A percentile compares a stretch with the other conserved stretches of the same genome.
Evolutionary conservation across 345 rosid genomes (phyloP).

Genomic region (Salix viminalis): DNA sequence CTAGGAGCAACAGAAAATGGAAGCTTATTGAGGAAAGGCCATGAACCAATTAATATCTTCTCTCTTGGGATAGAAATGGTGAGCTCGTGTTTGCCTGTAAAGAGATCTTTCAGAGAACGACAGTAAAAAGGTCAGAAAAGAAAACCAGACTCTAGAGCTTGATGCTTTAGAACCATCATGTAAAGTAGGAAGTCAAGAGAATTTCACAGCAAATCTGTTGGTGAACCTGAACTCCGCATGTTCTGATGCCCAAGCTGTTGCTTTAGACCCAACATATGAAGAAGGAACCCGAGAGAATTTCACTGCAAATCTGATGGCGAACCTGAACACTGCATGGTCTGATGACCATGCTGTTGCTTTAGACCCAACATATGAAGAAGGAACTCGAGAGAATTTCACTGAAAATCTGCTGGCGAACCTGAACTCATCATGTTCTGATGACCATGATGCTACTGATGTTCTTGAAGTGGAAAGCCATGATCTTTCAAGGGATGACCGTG

Average conservation of each 20-base stretch:
- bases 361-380: not conserved
- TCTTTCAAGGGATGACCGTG: conserved; percentile 13
- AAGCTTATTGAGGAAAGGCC: conserved; percentile 1
- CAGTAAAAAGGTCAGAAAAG: conserved; percentile 22
- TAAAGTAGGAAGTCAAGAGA: conserved; percentile 10
- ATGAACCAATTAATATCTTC: not conserved
- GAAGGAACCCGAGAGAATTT: conserved; percentile 7
- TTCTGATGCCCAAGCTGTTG: not conserved
- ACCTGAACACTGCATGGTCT: not conserved
- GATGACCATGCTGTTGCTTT: not conserved
- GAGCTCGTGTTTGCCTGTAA: conserved; percentile 14
- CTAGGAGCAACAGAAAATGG: conserved; percentile 14
- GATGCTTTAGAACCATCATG: not conserved
- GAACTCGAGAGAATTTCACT: not conserved
- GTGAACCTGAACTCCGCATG: not conserved
- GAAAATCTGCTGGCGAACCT: not conserved
- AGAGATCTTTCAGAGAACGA: conserved; percentile 8
- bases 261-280: not conserved
- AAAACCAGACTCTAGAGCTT: conserved; percentile 14
- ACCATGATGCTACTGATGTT: not conserved
- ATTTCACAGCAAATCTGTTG: conserved; percentile 1
- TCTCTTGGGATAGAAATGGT: conserved; percentile 8
- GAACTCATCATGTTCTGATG: not conserved
- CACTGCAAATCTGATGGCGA: not conserved
- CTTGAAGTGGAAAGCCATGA: conserved; percentile 12